phyloP scores from a whole-genome alignment of 2,329 filamentous ascomycete species.

The Verticillium nonalfalfae region DNA sequence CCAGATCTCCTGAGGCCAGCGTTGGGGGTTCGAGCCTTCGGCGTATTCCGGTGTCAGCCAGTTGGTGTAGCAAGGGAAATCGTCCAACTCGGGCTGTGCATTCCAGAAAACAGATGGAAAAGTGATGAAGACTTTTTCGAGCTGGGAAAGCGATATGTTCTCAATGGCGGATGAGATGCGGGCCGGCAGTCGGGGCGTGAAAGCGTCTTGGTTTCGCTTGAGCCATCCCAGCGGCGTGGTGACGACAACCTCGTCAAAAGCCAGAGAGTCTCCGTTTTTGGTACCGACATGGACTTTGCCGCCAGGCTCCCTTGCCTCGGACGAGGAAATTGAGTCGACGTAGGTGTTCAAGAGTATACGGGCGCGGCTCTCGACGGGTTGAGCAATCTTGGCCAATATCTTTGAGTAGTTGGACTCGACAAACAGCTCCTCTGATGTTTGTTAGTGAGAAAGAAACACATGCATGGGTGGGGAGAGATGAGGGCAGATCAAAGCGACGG shows the following conservation, averaged over 20 bases:
- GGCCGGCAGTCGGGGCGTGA: slow-evolving; percentile 34
- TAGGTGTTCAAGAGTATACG: not conserved
- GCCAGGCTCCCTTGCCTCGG: not conserved
- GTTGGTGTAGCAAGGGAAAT: slow-evolving; percentile 42
- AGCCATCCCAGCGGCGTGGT: slow-evolving; percentile 64
- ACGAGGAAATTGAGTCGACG: not conserved
- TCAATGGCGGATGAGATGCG: slow-evolving; percentile 37
- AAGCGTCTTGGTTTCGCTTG: slow-evolving; percentile 40
- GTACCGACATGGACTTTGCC: not conserved
- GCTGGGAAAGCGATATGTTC: slow-evolving; percentile 38
- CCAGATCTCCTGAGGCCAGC: slow-evolving; percentile 43
- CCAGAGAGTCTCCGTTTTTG: slow-evolving; percentile 27
- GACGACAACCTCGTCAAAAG: slow-evolving; percentile 62
- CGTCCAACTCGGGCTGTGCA: not conserved
- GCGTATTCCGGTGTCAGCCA: slow-evolving; percentile 56
- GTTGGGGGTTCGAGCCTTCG: slow-evolving; percentile 30
- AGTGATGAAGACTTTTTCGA: slow-evolving; percentile 46
- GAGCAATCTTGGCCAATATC: not conserved
- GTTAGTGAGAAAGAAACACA: not conserved
- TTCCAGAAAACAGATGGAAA: slow-evolving; percentile 60
- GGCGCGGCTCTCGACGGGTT: not conserved
- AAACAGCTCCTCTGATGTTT: not conserved
- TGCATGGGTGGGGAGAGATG: too few relatives aligned
- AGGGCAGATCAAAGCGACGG: too few relatives aligned
- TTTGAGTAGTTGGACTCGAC: not conserved